These are phyloP conservation scores for Fusarium begoniae DNA, from an alignment of 2,329 filamentous ascomycete genomes.

Conservation along the genomic window DNA sequence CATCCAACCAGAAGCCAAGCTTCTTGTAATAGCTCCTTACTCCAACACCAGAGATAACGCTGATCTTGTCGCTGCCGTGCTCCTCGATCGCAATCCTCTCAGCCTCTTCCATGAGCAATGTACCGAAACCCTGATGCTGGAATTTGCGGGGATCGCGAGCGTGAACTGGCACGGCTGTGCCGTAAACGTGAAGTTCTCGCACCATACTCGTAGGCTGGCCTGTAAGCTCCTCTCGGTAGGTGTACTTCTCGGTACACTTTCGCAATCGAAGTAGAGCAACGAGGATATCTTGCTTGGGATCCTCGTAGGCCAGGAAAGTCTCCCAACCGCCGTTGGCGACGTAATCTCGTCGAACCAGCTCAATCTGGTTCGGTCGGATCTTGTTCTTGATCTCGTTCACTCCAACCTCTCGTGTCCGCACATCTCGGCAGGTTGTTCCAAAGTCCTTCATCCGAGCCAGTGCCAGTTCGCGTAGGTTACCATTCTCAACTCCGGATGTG, in stretches of 20 bases:
- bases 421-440: slow-evolving; percentile 94
- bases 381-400: slow-evolving; percentile 99
- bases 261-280: slow-evolving; percentile 89
- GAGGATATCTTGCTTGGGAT: slow-evolving; percentile 97
- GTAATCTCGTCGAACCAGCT: slow-evolving; percentile 94
- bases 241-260: slow-evolving; percentile 91
- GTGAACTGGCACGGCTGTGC: slow-evolving; percentile 96
- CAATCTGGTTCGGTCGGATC: slow-evolving; percentile 94
- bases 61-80: slow-evolving; percentile 93
- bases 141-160: slow-evolving; percentile 95
- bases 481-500: slow-evolving; percentile 98
- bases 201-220: slow-evolving; percentile 92
- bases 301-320: slow-evolving; percentile 97
- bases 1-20: slow-evolving; percentile 92
- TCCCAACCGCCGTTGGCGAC: slow-evolving; percentile 97
- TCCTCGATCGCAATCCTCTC: slow-evolving; percentile 94
- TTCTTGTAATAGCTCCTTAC: slow-evolving; percentile 95
- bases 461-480: slow-evolving; percentile 91
- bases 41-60: slow-evolving; percentile 96
- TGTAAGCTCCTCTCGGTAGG: slow-evolving; percentile 86
- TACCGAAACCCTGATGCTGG: slow-evolving; percentile 97
- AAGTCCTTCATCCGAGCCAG: slow-evolving; percentile 99
- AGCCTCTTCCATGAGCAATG: slow-evolving; percentile 95
- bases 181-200: slow-evolving; percentile 95
- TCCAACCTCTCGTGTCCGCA: slow-evolving; percentile 94